phyloP scores from a whole-genome alignment of 257 asterid species.

The Nicotiana tomentosiformis region DNA sequence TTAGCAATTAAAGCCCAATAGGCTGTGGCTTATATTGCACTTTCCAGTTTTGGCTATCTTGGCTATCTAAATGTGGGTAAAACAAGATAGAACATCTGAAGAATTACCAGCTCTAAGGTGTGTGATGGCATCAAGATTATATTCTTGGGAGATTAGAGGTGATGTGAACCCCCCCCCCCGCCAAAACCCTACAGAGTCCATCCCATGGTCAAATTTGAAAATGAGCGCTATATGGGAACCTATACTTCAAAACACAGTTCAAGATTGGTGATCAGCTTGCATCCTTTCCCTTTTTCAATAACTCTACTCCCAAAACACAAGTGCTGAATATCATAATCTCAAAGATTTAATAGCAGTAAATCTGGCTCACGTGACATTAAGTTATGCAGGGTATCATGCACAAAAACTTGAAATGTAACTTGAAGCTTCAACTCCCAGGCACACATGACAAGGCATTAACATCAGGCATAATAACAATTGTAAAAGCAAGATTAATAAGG shows the following conservation, averaged over 20 bases:
- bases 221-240: not conserved
- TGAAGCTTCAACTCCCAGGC: not conserved
- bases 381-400: not conserved
- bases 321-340: not conserved
- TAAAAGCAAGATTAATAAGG: not conserved
- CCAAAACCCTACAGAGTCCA: not conserved
- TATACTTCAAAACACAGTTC: not conserved
- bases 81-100: not conserved
- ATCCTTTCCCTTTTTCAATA: not conserved
- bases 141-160: not conserved
- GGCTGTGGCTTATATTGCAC: no score
- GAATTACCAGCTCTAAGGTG: not conserved
- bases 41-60: no score
- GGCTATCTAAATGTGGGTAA: not conserved
- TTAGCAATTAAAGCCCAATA: no score
- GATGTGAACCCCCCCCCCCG: not conserved
- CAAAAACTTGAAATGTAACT: not conserved
- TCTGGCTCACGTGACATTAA: not conserved
- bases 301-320: not conserved
- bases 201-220: not conserved
- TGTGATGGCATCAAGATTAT: not conserved
- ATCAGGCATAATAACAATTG: not conserved
- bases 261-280: not conserved
- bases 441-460: not conserved
- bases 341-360: not conserved